Percentiles rank a stretch among this genome's conserved stretches.
These are phyloP conservation scores for Lignosus rhinocerotis DNA, from an alignment of 1,284 basidiomycete species.

Conservation along the genomic window DNA sequence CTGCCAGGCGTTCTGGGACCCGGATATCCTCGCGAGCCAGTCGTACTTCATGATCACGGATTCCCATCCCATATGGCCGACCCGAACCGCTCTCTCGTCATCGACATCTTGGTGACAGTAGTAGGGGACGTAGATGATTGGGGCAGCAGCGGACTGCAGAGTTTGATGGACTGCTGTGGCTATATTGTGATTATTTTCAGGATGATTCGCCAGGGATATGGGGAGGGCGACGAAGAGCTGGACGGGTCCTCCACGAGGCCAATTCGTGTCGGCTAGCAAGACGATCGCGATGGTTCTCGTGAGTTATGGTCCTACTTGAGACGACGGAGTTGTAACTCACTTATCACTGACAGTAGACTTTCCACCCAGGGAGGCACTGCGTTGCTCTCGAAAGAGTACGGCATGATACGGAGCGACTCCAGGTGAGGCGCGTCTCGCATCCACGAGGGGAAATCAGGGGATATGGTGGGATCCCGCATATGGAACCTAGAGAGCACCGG, in stretches of 20 bases:
- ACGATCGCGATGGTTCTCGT: too few relatives aligned
- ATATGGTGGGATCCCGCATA: not conserved
- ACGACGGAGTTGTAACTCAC: not conserved
- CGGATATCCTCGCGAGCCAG: not conserved
- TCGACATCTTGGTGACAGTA: not conserved
- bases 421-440: not conserved
- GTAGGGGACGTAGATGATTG: not conserved
- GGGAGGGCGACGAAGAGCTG: not conserved
- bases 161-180: not conserved
- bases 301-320: too few relatives aligned
- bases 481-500: not conserved
- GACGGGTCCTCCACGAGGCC: not conserved
- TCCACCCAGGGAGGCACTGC: not conserved
- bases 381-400: not conserved
- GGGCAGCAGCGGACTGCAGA: not conserved
- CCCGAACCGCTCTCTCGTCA: not conserved
- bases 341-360: not conserved
- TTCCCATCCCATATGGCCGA: too few relatives aligned
- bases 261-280: not conserved
- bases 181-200: not conserved
- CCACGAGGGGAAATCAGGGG: not conserved
- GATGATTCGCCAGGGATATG: not conserved
- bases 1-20: not conserved
- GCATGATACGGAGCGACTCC: not conserved
- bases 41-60: not conserved